Percentiles rank a stretch among this genome's conserved stretches.
Evolutionary conservation across 75 land plant species (phyloP).

Genomic region (Ceratopteris richardii): DNA sequence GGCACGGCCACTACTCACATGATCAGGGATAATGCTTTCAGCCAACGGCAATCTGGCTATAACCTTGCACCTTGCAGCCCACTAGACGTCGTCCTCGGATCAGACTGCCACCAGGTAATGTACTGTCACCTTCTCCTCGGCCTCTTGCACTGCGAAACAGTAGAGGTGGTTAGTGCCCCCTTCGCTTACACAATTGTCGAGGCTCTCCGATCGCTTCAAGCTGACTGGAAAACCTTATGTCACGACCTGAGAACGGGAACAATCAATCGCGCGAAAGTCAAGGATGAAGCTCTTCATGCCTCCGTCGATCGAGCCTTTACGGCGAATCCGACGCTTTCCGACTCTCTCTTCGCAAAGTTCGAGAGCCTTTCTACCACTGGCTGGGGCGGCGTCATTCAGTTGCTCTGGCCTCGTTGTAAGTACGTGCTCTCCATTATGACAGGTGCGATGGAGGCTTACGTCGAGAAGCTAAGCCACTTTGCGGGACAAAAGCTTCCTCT

Average conservation of each 20-base stretch:
- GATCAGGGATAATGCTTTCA: slow-evolving; percentile 7
- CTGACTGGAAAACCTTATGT: slow-evolving; percentile 45
- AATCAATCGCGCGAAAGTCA: slow-evolving; percentile 23
- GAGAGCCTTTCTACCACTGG: slow-evolving; percentile 14
- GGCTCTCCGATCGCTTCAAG: slow-evolving; percentile 39
- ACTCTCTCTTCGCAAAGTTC: slow-evolving; percentile 32
- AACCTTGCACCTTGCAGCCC: slow-evolving; percentile 26
- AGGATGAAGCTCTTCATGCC: slow-evolving; percentile 18
- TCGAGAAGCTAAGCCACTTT: slow-evolving; percentile 52
- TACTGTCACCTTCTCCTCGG: slow-evolving; percentile 65
- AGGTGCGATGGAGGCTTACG: slow-evolving; percentile 72
- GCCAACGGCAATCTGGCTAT: background rate
- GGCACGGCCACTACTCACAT: slow-evolving; percentile 11
- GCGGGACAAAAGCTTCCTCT: slow-evolving; percentile 47
- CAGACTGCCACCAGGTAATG: slow-evolving; percentile 41
- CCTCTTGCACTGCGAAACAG: slow-evolving; percentile 25
- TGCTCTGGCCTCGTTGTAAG: slow-evolving; percentile 64
- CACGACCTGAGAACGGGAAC: slow-evolving; percentile 31
- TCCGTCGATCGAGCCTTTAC: slow-evolving; percentile 44
- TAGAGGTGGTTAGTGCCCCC: slow-evolving; percentile 44
- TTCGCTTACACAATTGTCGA: slow-evolving; percentile 55
- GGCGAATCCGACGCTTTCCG: slow-evolving; percentile 60
- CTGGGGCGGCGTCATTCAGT: slow-evolving; percentile 58
- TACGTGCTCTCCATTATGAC: slow-evolving; percentile 68
- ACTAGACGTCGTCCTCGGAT: slow-evolving; percentile 58